Conservation (phyloP, 495 filamentous ascomycete species). For the Lophiostoma macrostomum region DNA sequence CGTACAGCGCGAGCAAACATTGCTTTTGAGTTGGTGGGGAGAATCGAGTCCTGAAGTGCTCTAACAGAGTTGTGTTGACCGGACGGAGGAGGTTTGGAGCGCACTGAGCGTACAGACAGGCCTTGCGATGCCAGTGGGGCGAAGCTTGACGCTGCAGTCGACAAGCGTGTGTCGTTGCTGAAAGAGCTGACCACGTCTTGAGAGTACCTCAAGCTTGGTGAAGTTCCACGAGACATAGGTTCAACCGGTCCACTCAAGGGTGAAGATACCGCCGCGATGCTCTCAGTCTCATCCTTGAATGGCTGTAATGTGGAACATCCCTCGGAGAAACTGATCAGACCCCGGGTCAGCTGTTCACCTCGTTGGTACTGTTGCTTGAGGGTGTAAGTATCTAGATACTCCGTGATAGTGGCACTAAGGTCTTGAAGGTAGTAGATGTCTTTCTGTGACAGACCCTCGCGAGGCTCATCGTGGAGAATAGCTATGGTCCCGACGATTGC, state of each 20-base stretch:
- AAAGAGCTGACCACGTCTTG: neutral
- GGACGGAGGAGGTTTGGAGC: neutral
- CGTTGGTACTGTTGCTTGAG: constrained; percentile 15
- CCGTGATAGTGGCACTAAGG: constrained; percentile 13
- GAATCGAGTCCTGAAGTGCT: constrained; percentile 19
- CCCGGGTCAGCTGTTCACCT: constrained; percentile 17
- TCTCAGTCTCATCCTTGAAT: neutral
- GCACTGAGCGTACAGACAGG: too few species aligned
- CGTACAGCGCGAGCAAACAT: too few species aligned
- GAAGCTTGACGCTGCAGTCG: neutral
- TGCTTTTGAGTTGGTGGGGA: constrained; percentile 7
- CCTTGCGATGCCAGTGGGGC: neutral
- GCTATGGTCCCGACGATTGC: constrained; percentile 18
- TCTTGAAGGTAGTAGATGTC: constrained; percentile 18
- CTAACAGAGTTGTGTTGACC: neutral
- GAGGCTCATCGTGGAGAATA: constrained; percentile 18
- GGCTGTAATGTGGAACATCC: constrained; percentile 11
- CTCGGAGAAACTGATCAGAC: constrained; percentile 18
- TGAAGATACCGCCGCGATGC: neutral
- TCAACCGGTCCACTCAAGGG: neutral
- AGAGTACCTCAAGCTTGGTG: neutral
- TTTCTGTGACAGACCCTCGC: neutral
- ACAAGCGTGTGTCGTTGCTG: neutral
- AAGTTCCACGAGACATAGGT: neutral
- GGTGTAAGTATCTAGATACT: constrained; percentile 16